These are phyloP conservation scores for Silene uniflora DNA, from an alignment of 148 eudicot species.

Conservation along the genomic window DNA sequence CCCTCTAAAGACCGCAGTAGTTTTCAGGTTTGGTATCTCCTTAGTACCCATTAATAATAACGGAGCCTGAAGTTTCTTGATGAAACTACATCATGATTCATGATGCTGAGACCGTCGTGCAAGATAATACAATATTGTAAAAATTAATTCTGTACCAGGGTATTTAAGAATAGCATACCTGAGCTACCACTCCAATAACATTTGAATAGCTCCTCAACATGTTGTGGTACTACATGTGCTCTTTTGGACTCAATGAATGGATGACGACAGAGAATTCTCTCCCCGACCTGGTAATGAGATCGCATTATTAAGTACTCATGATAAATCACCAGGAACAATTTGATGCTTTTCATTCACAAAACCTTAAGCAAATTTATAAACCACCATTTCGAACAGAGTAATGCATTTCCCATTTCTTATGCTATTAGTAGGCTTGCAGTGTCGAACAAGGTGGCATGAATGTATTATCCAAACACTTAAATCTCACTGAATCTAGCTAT, in stretches of 20 bases:
- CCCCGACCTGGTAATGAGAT: constrained; percentile 45
- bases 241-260: constrained; percentile 94
- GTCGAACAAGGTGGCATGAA: too few species aligned
- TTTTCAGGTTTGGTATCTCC: too few species aligned
- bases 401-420: too few species aligned
- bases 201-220: constrained; percentile 88
- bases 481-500: too few species aligned
- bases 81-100: background rate
- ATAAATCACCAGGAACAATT: background rate
- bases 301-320: background rate
- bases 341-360: background rate
- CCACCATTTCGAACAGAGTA: too few species aligned
- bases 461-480: too few species aligned
- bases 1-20: too few species aligned
- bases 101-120: background rate
- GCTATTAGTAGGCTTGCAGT: too few species aligned
- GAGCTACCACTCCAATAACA: constrained; percentile 85
- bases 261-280: constrained; percentile 88
- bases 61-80: background rate
- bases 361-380: background rate
- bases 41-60: too few species aligned
- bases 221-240: constrained; percentile 90
- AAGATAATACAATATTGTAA: background rate
- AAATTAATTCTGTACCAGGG: background rate
- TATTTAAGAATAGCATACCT: constrained; percentile 42